Evolutionary conservation across 495 filamentous ascomycete genomes (phyloP).

Genomic region (Aspergillus heteromorphus): DNA sequence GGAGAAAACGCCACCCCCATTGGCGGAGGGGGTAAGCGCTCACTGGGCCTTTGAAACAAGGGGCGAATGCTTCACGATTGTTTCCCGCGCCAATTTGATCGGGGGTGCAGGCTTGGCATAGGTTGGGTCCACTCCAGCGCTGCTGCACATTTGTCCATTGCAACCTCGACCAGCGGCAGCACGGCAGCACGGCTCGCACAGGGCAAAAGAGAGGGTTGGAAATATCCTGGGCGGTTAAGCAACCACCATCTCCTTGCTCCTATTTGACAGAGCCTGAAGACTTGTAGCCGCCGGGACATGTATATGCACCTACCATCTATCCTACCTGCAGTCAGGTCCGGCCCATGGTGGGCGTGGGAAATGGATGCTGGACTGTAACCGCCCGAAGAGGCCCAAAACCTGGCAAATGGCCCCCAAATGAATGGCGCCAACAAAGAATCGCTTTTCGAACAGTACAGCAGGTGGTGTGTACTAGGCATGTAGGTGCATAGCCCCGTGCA

Average conservation of each 20-base stretch:
- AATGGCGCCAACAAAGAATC: not conserved
- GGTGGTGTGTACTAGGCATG: not conserved
- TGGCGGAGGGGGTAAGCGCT: constrained; percentile 19
- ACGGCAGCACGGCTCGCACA: not conserved
- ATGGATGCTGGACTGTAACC: not conserved
- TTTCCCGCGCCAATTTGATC: constrained; percentile 24
- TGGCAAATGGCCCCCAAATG: not conserved
- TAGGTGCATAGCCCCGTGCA: not conserved
- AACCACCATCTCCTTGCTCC: not conserved
- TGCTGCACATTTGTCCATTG: not conserved
- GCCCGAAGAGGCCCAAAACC: not conserved
- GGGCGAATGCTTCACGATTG: constrained; percentile 24
- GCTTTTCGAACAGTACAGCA: not conserved
- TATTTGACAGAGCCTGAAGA: not conserved
- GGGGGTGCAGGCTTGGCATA: constrained; percentile 21
- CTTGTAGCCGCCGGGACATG: not conserved
- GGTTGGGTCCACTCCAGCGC: constrained; percentile 11
- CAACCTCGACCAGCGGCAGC: not conserved
- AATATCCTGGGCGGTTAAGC: not conserved
- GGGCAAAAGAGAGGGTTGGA: not conserved
- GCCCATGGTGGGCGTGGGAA: not conserved
- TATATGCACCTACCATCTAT: not conserved
- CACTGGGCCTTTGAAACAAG: constrained; percentile 20
- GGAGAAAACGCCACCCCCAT: not conserved
- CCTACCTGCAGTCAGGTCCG: too few species aligned